Base-by-base conservation (phyloP, 371 early-diverging fungal species). In the Umbelopsis sp. region DNA sequence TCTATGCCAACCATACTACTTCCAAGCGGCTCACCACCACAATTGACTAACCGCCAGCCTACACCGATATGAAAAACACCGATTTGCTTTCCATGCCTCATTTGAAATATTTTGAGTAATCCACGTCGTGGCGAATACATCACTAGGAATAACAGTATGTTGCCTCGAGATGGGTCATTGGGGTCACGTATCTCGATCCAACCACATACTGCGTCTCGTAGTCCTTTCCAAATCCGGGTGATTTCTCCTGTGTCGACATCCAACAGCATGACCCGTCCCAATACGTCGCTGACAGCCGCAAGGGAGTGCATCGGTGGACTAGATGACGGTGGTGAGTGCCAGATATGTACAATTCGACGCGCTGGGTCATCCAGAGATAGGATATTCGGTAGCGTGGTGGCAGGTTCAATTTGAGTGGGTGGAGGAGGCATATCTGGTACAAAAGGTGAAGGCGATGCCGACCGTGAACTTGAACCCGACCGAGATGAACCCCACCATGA, bases 161-260 rank as follows among this genome's bases (percentile, higher is more conserved):
- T 76, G 25, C 68, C 66, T 37, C 35, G 62, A 25, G 11, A 52
- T 14, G 50, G 44, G 0, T 22, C 37, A 20, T 67, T 70, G 1
- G 70, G 18, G 24, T 75, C 73, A 10, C 74, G 77, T 18, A 75
- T 72, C 66, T 86, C 80, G 3, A 88, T 74, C 90, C 90, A 90
- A 3, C 88, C 89, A 64, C 89, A 89, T 3, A 81, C 78, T 1
- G 89, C 88, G 12, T 86, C 90, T 14, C 90, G 82, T 8, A 88
- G 76, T 8, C 90, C 90, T 70, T 90, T 90, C 87, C 87, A 89
- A 83, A 90, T 86, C 6, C 90, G 82, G 16, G 88, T 76, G 71
- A 89, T 85, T 52, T 87, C 85, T 0, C 86, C 86, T 44, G 81
- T 78, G 18, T 76, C 74, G 12, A 88, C 57, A 70, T 89, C 89